Evolutionary conservation across 129 eudicot genomes (phyloP).

Genomic region (Flaveria linearis): DNA sequence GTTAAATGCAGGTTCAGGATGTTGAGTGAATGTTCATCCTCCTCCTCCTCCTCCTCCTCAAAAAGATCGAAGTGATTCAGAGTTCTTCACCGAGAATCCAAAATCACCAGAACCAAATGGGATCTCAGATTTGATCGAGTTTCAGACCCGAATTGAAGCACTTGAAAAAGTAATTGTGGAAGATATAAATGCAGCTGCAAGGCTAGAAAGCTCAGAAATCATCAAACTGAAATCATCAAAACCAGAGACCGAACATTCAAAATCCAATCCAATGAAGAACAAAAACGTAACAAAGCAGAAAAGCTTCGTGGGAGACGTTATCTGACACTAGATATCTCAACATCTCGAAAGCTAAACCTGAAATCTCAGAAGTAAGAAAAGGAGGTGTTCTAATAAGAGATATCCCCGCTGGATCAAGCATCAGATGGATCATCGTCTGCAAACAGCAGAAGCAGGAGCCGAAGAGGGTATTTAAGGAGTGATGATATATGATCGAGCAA

Average conservation of each 20-base stretch:
- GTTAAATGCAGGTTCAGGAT: slow-evolving; percentile 39
- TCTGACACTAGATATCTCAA: slow-evolving; percentile 38
- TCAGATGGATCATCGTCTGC: slow-evolving; percentile 18
- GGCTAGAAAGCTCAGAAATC: slow-evolving; percentile 35
- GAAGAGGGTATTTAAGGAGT: slow-evolving; percentile 46
- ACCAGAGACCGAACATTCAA: slow-evolving; percentile 39
- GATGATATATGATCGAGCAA: slow-evolving; percentile 74
- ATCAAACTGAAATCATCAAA: slow-evolving; percentile 34
- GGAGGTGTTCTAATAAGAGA: slow-evolving; percentile 50
- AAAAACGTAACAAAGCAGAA: slow-evolving; percentile 25
- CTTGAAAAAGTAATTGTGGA: slow-evolving; percentile 59
- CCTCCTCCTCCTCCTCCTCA: background rate
- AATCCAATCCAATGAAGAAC: slow-evolving; percentile 36
- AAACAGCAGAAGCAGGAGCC: slow-evolving; percentile 33
- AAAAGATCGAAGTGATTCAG: slow-evolving; percentile 18
- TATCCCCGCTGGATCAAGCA: slow-evolving; percentile 73
- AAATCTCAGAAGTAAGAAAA: slow-evolving; percentile 35
- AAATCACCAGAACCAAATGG: slow-evolving; percentile 33
- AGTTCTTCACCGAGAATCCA: slow-evolving; percentile 27
- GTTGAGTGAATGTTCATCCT: slow-evolving; percentile 37
- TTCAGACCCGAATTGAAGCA: slow-evolving; percentile 62
- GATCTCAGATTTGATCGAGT: slow-evolving; percentile 51
- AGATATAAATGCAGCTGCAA: slow-evolving; percentile 42
- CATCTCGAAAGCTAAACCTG: slow-evolving; percentile 46
- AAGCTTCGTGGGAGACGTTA: slow-evolving; percentile 40